phyloP scores from a whole-genome alignment of 2,329 filamentous ascomycete species.

The Aspergillus jensenii region DNA sequence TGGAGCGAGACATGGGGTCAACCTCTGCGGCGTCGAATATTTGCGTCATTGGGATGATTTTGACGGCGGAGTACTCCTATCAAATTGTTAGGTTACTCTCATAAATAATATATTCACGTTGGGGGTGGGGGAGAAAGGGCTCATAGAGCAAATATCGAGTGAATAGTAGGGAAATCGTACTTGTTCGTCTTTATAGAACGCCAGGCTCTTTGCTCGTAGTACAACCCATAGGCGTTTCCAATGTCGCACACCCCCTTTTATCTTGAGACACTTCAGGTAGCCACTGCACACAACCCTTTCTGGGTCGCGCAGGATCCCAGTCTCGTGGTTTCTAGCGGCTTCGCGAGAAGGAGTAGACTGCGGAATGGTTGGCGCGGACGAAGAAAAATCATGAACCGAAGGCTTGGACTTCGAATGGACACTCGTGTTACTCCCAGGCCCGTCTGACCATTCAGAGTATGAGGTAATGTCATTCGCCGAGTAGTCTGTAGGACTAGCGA shows the following conservation, averaged over 20 bases:
- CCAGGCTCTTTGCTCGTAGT: constrained; percentile 77
- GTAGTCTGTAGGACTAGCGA: constrained; percentile 52
- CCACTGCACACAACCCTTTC: constrained; percentile 95
- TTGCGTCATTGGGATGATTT: constrained; percentile 73
- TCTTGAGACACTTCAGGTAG: constrained; percentile 80
- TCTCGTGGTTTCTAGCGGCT: constrained; percentile 61
- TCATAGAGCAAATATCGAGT: neutral
- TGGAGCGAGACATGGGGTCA: constrained; percentile 80
- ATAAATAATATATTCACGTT: neutral
- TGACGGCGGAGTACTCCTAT: constrained; percentile 80
- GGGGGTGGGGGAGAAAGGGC: neutral
- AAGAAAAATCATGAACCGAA: constrained; percentile 30
- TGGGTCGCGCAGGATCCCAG: constrained; percentile 61
- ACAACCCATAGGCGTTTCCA: constrained; percentile 97
- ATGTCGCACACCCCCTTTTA: constrained; percentile 75
- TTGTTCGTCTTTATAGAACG: constrained; percentile 86
- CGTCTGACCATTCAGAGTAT: constrained; percentile 83
- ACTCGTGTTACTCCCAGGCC: constrained; percentile 27
- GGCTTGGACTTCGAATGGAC: constrained; percentile 26
- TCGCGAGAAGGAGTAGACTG: constrained; percentile 50
- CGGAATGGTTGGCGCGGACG: constrained; percentile 29
- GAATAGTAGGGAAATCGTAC: constrained; percentile 12
- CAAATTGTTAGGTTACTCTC: neutral
- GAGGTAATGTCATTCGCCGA: constrained; percentile 69
- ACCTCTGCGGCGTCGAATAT: constrained; percentile 93